Evolutionary conservation across 257 asterid genomes (phyloP).

Genomic region (Hygrophila difformis): DNA sequence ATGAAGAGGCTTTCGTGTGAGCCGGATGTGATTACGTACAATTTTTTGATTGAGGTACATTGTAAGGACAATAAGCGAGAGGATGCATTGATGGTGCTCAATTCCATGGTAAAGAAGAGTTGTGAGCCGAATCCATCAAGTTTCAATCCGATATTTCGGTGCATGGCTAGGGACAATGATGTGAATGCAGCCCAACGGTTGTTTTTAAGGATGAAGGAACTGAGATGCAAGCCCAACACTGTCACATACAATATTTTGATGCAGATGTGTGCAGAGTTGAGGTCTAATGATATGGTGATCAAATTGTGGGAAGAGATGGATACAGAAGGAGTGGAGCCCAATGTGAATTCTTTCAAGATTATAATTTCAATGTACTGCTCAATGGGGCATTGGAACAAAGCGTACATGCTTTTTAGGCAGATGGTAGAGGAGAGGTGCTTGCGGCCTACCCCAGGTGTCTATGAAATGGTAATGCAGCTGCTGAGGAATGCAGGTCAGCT

Average conservation of each 20-base stretch:
- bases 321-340: slow-evolving; percentile 62
- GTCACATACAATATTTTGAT: slow-evolving; percentile 70
- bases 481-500: slow-evolving; percentile 75
- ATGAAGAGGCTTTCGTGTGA: slow-evolving; percentile 68
- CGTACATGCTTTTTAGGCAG: slow-evolving; percentile 57
- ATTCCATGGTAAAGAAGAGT: slow-evolving; percentile 50
- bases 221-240: slow-evolving; percentile 47
- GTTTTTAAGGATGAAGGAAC: slow-evolving; percentile 64
- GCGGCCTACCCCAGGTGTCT: slow-evolving; percentile 48
- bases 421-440: slow-evolving; percentile 78
- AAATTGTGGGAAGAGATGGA: slow-evolving; percentile 89
- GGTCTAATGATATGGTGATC: slow-evolving; percentile 73
- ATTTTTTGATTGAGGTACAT: slow-evolving; percentile 66
- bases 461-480: slow-evolving; percentile 55
- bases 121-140: slow-evolving; percentile 56
- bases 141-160: slow-evolving; percentile 73
- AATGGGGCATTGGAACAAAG: slow-evolving; percentile 93
- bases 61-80: slow-evolving; percentile 75
- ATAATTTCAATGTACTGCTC: slow-evolving; percentile 60
- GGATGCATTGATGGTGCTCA: slow-evolving; percentile 66
- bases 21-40: slow-evolving; percentile 74
- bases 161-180: slow-evolving; percentile 57
- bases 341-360: slow-evolving; percentile 61
- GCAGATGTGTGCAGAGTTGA: slow-evolving; percentile 78
- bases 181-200: slow-evolving; percentile 77